Evolutionary conservation across 2,329 filamentous ascomycete genomes (phyloP), one percentile per base, ranked within the genome.

Genomic region (Fusarium papillatum): DNA sequence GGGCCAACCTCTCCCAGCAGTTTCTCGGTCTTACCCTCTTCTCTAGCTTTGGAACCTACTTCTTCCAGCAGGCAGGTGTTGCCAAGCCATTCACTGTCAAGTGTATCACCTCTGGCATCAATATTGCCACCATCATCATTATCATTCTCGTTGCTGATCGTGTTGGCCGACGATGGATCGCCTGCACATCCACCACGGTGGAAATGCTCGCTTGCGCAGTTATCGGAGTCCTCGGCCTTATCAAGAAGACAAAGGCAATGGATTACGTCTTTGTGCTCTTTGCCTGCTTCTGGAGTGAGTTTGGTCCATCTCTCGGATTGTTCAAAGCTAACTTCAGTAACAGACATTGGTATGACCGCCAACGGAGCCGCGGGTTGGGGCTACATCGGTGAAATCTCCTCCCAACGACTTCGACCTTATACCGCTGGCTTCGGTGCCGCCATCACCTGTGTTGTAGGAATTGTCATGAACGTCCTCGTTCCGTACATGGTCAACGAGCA

Each of bases 21-120:
- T 73, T 73, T 31, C 61, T 72, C 38, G 70, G 70, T 8, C 62
- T 72, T 4, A 69, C 70, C 0, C 59, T 72, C 34, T 72, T 72
- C 61, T 67, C 64, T 1, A 67, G 90, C 71, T 93, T 92, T 76
- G 91, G 90, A 0, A 93, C 80, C 39, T 83, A 82, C 17, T 62
- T 62, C 5, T 62, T 62, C 38, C 59, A 62, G 17, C 59, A 62
- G 11, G 59, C 38, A 9, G 59, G 59, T n/a, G 59, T 62, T 16
- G 5, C 59, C 11, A 41, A 62, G 17, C 59, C 59, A 14, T 62
- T 62, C 24, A 62, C 59, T 2, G 59, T 62, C 7, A 62, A 62
- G 38, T 39, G 38, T 2, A 62, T 62, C 2, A 62, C 59, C 0
- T 62, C 59, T 5, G 38, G 36, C 2, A 62, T 62, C 38, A 62